A percentile compares a stretch with the other conserved stretches of the same genome.
phyloP scores from a whole-genome alignment of 2,329 filamentous ascomycete species.

The Aspergillus calidoustus region DNA sequence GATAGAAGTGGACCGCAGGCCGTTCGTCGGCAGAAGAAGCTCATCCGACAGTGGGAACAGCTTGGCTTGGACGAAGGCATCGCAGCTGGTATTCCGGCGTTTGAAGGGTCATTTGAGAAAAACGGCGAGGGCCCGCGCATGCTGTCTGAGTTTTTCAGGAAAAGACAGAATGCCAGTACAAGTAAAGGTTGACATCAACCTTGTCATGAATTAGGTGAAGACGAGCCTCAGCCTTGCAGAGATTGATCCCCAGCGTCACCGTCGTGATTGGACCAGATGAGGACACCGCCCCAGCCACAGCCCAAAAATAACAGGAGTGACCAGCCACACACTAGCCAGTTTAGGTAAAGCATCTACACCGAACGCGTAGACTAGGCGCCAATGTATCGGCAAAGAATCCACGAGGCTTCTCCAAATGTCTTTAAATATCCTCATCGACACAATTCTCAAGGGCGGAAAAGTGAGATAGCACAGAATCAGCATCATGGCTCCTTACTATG shows the following conservation, averaged over 20 bases:
- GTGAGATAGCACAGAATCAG: constrained; percentile 3
- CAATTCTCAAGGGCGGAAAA: background rate
- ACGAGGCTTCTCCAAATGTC: background rate
- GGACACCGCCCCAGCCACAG: constrained; percentile 14
- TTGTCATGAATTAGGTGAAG: background rate
- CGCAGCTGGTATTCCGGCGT: constrained; percentile 31
- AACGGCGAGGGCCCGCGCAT: constrained; percentile 1
- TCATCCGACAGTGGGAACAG: constrained; percentile 35
- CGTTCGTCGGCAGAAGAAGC: constrained; percentile 39
- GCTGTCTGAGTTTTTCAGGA: constrained; percentile 8
- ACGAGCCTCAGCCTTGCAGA: constrained; percentile 11
- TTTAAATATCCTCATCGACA: background rate
- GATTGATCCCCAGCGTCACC: background rate
- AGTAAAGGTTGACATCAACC: background rate
- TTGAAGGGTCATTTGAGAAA: constrained; percentile 28
- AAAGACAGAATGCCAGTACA: background rate
- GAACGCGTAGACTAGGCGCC: constrained; percentile 26
- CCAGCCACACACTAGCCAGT: constrained; percentile 25
- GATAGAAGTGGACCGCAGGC: constrained; percentile 37
- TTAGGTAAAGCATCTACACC: constrained; percentile 24
- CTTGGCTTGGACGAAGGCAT: constrained; percentile 29
- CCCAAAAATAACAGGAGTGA: constrained; percentile 27
- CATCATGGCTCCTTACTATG: constrained; percentile 35
- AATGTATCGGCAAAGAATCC: constrained; percentile 9
- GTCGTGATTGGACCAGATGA: background rate